phyloP scores from a whole-genome alignment of 23 red algal genomes.

The Gracilaria domingensis region DNA sequence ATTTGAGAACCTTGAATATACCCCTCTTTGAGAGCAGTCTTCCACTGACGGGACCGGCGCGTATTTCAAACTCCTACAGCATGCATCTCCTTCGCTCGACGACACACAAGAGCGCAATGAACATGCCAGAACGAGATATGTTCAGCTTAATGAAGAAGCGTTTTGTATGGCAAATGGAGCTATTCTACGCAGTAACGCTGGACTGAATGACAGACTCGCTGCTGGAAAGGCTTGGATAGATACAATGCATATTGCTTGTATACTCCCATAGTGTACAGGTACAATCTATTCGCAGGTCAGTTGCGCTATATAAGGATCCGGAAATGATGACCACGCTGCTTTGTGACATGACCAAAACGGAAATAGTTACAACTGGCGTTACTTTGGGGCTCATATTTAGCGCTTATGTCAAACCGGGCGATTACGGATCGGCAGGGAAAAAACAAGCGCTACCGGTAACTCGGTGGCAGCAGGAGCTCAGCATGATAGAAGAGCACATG shows the following conservation, averaged over 20 bases:
- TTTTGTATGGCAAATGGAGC: conserved; percentile 69
- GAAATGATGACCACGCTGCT: conserved; percentile 60
- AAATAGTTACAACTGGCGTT: conserved; percentile 34
- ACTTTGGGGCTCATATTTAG: conserved; percentile 66
- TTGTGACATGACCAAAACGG: conserved; percentile 49
- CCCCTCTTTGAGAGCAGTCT: conserved; percentile 50
- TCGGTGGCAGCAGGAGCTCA: conserved; percentile 37
- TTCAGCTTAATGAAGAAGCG: conserved; percentile 64
- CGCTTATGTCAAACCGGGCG: conserved; percentile 55
- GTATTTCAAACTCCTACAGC: conserved; percentile 66
- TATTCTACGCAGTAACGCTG: conserved; percentile 52
- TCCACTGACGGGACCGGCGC: conserved; percentile 31
- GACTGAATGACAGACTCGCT: conserved; percentile 26
- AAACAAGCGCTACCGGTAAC: conserved; percentile 48
- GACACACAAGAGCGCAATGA: conserved; percentile 55
- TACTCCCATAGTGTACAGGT: conserved; percentile 55
- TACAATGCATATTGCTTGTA: conserved; percentile 59
- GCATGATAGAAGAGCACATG: conserved; percentile 54
- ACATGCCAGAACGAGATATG: background rate
- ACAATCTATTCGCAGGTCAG: too few species aligned
- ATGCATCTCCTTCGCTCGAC: conserved; percentile 36
- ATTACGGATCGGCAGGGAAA: conserved; percentile 32
- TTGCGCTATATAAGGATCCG: conserved; percentile 66
- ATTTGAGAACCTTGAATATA: conserved; percentile 29
- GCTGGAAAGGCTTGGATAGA: conserved; percentile 51